Evolutionary conservation across 2,329 filamentous ascomycete genomes (phyloP).

Genomic region (Albifimbria verrucaria): DNA sequence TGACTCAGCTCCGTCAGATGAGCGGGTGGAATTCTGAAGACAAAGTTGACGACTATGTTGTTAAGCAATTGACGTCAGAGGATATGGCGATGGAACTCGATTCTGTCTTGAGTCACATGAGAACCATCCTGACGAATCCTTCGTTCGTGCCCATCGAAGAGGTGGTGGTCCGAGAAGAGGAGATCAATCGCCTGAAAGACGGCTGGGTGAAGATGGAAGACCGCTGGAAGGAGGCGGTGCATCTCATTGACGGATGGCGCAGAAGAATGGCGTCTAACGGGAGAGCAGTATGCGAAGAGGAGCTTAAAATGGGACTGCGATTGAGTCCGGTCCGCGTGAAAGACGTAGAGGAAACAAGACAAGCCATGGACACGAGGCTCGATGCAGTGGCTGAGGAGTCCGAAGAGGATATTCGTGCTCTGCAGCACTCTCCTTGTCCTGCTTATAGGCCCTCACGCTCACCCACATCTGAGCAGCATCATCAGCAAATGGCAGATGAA

Average conservation of each 20-base stretch:
- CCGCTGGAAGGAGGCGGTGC: constrained; percentile 84
- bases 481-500: constrained; percentile 15
- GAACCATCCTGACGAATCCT: constrained; percentile 84
- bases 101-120: constrained; percentile 73
- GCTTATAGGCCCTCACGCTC: constrained; percentile 14
- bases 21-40: constrained; percentile 50
- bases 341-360: constrained; percentile 45
- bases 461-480: constrained; percentile 16
- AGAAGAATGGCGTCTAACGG: constrained; percentile 72
- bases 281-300: constrained; percentile 65
- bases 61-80: constrained; percentile 43
- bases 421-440: constrained; percentile 25
- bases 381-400: constrained; percentile 47
- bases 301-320: constrained; percentile 65
- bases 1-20: constrained; percentile 68
- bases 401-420: constrained; percentile 23
- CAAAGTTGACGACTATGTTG: constrained; percentile 25
- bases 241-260: constrained; percentile 90
- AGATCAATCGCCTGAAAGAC: constrained; percentile 76
- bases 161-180: constrained; percentile 86
- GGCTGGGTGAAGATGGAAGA: constrained; percentile 94
- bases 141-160: constrained; percentile 96
- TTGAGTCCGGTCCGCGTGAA: constrained; percentile 57
- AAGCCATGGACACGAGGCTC: constrained; percentile 34
- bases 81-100: constrained; percentile 76